Base-by-base conservation (phyloP, 257 asterid genomes). In the Nicotiana knightiana region DNA sequence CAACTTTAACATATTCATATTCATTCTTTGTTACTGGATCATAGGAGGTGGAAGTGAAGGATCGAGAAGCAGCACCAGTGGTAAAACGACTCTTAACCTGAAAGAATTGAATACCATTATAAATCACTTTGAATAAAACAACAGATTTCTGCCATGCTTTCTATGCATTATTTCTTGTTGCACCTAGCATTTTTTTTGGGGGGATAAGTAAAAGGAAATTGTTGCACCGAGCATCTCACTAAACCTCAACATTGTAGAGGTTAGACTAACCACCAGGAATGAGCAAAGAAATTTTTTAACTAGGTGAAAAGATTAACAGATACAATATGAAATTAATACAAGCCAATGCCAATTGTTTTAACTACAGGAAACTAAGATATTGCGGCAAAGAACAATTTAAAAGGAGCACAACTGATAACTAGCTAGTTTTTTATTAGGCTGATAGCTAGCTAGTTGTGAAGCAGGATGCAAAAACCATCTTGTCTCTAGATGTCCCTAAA, bases 41-140 rank as follows among this genome's bases (percentile, higher is more conserved):
- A 86, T 80, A 96, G 78, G 98, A 91, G 71, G 99, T 94, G 65
- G 99, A 96, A 83, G 99, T 94, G 88, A 96, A 94, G 71, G 99
- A 94, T 63, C 98, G 89, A 76, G 99, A 93, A 83, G 99, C 98
- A 81, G 98, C 98, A 75, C 98, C 99, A 67, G 94, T 91, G 76
- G 98, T 94, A 90, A 75, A 93, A 76, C 93, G 94, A 89, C 99
- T 93, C 87, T 94, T 94, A 79, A 96, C 99, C 99, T 94, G 90
- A 78, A 85, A 82, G 62, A 71, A 81, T 64, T 71, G 58, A 86
- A 16, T 80, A 83, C 76, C 86, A 77, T 39, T 21, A 80, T 46
- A 43, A 80, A 84, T 82, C 73, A 81, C 70, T 26, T n/a, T 32
- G 81, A 85, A 21, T 16, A 57, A 57, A 54, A 55, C n/a, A 79